phyloP scores from a whole-genome alignment of 805 yeast species.

The Starmerella riodocensis region DNA sequence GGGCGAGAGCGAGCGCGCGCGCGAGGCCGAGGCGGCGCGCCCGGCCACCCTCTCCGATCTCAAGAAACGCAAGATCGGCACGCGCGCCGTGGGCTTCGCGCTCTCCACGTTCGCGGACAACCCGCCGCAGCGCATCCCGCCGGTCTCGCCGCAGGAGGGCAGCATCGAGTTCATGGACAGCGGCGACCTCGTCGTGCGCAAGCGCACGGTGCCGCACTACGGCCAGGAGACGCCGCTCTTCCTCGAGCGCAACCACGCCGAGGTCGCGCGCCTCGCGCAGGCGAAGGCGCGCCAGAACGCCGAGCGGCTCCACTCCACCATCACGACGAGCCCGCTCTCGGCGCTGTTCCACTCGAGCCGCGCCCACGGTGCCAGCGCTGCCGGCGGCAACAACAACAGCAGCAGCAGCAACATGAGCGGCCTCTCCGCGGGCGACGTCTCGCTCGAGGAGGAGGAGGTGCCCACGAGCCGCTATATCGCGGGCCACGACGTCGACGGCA shows the following conservation, averaged over 20 bases:
- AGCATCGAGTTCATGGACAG: conserved; percentile 37
- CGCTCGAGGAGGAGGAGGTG: conserved; percentile 11
- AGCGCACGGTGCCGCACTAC: conserved; percentile 5
- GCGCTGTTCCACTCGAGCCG: conserved; percentile 3
- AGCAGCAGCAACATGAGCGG: no score
- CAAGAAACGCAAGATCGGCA: conserved; percentile 6
- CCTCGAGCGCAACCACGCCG: conserved; percentile 15
- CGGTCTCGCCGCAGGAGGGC: conserved; percentile 68
- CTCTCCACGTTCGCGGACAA: conserved; percentile 58
- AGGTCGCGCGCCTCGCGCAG: conserved; percentile 12
- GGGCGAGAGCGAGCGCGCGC: not conserved
- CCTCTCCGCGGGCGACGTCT: not conserved
- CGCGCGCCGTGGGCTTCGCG: conserved; percentile 39
- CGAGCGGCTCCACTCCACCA: conserved; percentile 15
- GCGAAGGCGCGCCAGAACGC: conserved; percentile 20
- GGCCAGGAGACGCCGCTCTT: conserved; percentile 10
- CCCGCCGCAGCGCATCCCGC: conserved; percentile 92
- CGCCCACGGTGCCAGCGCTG: not conserved
- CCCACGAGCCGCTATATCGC: not conserved
- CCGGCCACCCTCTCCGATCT: conserved; percentile 9
- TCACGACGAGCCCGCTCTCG: conserved; percentile 6
- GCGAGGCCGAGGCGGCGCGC: not conserved
- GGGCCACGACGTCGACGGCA: conserved; percentile 14
- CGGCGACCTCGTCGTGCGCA: conserved; percentile 21
- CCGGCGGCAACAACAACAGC: not conserved